phyloP scores from a whole-genome alignment of 2,329 filamentous ascomycete genomes.

The Hymenoscyphus infarciens region DNA sequence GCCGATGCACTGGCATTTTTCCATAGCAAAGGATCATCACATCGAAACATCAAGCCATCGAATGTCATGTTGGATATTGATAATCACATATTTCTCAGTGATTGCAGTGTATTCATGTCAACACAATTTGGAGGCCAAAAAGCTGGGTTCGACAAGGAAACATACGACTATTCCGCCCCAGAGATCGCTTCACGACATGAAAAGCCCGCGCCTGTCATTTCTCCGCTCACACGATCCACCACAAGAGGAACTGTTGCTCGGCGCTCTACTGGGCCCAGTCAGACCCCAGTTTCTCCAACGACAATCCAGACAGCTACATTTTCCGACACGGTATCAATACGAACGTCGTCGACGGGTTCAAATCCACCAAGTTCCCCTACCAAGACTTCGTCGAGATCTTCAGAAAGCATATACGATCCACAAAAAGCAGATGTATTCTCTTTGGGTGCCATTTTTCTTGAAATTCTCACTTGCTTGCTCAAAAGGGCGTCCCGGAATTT shows the following conservation, averaged over 20 bases:
- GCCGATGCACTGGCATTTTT: conserved; percentile 63
- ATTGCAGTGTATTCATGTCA: conserved; percentile 50
- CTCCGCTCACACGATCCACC: conserved; percentile 37
- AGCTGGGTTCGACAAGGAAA: conserved; percentile 60
- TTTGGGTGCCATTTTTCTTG: conserved; percentile 68
- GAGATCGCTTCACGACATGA: conserved; percentile 45
- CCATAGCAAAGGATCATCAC: conserved; percentile 60
- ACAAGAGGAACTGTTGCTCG: conserved; percentile 12
- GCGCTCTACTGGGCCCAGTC: conserved; percentile 30
- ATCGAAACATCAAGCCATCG: conserved; percentile 67
- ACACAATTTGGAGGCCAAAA: conserved; percentile 42
- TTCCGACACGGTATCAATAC: conserved; percentile 27
- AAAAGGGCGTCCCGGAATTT: conserved; percentile 66
- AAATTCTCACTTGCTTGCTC: conserved; percentile 65
- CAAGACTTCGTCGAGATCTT: neutral
- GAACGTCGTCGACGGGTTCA: conserved; percentile 24
- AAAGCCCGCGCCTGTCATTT: conserved; percentile 34
- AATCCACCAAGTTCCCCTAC: conserved; percentile 17
- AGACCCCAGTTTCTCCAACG: conserved; percentile 1
- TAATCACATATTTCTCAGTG: conserved; percentile 65
- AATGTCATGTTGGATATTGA: conserved; percentile 64
- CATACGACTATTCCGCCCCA: conserved; percentile 70
- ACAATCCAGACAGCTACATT: conserved; percentile 13
- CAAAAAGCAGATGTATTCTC: conserved; percentile 69
- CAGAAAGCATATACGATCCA: conserved; percentile 42